phyloP scores from a whole-genome alignment of 345 rosid species.

The Bretschneidera sinensis region DNA sequence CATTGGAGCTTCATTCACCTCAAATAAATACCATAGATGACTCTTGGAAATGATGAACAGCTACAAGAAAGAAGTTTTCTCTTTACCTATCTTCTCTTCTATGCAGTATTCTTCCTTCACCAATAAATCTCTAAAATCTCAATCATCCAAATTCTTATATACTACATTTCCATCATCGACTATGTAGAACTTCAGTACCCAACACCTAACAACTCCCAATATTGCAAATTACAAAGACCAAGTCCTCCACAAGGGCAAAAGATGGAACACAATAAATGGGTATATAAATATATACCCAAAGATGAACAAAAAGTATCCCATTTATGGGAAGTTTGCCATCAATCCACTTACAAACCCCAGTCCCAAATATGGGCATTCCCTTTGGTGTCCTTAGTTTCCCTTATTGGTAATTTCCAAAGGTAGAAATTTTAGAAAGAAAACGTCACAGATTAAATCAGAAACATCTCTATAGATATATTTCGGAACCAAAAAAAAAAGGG shows the following conservation, averaged over 20 bases:
- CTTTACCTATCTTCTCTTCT: too few relatives aligned
- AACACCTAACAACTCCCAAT: not conserved
- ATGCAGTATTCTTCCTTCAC: not conserved
- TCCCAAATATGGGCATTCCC: not conserved
- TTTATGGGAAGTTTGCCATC: not conserved
- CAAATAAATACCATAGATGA: too few relatives aligned
- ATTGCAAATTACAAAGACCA: not conserved
- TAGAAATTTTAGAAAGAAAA: not conserved
- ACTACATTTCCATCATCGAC: not conserved
- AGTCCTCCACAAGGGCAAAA: too few relatives aligned
- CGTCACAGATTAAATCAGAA: not conserved
- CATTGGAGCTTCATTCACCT: too few relatives aligned
- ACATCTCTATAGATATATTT: too few relatives aligned
- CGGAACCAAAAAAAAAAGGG: too few relatives aligned
- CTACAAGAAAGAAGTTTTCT: too few relatives aligned
- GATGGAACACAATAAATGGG: too few relatives aligned
- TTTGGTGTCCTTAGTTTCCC: not conserved
- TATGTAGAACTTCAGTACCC: not conserved
- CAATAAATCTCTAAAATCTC: not conserved
- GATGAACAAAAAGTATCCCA: not conserved
- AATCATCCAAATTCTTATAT: conserved; percentile 1
- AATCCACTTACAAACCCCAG: not conserved
- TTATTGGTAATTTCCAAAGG: not conserved
- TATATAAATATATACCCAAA: too few relatives aligned
- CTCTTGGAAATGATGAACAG: too few relatives aligned